A percentile compares a stretch with the other conserved stretches of the same genome.
These are phyloP conservation scores for Coniochaeta sp. DNA, from an alignment of 2,329 filamentous ascomycete species.

Conservation along the genomic window DNA sequence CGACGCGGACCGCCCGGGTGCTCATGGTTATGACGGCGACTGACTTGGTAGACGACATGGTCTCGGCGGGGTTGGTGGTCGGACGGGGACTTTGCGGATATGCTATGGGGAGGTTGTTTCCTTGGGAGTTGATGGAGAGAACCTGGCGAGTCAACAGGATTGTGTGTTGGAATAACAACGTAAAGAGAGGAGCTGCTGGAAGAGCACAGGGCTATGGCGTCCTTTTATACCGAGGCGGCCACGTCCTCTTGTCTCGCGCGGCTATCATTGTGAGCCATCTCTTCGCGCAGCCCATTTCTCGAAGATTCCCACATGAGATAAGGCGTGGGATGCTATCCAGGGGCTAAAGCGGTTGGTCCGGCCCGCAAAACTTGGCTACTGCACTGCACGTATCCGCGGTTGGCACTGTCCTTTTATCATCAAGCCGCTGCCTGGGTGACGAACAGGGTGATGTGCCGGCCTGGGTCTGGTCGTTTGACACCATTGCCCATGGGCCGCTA, in stretches of 20 bases:
- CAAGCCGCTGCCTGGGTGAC: too few species aligned
- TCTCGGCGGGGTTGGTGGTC: background rate
- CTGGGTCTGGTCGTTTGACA: too few species aligned
- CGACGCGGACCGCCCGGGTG: slow-evolving; percentile 24
- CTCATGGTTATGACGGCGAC: slow-evolving; percentile 30
- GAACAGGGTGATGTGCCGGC: too few species aligned
- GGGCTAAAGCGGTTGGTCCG: too few species aligned
- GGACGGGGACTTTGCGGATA: background rate
- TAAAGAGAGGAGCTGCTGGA: too few species aligned
- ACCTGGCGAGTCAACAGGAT: background rate
- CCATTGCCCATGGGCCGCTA: too few species aligned
- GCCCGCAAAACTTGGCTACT: too few species aligned
- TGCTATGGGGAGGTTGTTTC: background rate
- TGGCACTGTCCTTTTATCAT: too few species aligned
- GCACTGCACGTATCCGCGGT: too few species aligned
- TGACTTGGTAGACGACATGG: slow-evolving; percentile 7
- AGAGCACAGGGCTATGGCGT: background rate
- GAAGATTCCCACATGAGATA: too few species aligned
- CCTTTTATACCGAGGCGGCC: background rate
- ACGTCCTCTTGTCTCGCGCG: background rate
- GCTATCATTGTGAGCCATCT: background rate
- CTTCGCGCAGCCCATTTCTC: background rate
- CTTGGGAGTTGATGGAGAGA: background rate
- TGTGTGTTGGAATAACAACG: background rate
- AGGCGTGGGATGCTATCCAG: too few species aligned